phyloP scores from a whole-genome alignment of 805 yeast genomes.

The Nakazawaea sp. region DNA sequence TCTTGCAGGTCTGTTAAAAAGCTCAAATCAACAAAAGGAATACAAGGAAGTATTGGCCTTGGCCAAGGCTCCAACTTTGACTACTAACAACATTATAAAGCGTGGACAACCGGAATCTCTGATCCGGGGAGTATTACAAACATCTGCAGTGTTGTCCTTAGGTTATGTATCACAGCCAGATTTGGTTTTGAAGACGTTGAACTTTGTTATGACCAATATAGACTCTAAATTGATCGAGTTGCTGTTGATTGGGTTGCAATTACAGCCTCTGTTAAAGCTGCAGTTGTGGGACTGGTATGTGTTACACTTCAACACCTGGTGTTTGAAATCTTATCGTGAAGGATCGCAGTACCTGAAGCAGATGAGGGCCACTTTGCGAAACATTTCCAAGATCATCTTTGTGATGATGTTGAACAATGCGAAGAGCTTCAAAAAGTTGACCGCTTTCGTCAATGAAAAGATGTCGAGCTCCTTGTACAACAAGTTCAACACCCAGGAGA shows the following conservation, averaged over 20 bases:
- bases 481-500: constrained; percentile 10
- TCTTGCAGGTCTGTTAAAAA: constrained; percentile 28
- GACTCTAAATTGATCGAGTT: constrained; percentile 49
- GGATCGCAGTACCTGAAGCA: constrained; percentile 40
- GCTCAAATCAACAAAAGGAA: constrained; percentile 36
- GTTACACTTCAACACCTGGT: constrained; percentile 46
- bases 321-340: constrained; percentile 34
- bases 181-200: constrained; percentile 45
- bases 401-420: constrained; percentile 18
- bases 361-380: constrained; percentile 35
- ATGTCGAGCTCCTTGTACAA: constrained; percentile 10
- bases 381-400: constrained; percentile 34
- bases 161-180: constrained; percentile 41
- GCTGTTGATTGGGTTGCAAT: constrained; percentile 48
- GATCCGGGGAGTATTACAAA: constrained; percentile 29
- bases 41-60: constrained; percentile 55
- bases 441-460: constrained; percentile 15
- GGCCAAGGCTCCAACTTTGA: constrained; percentile 41
- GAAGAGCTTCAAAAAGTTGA: constrained; percentile 14
- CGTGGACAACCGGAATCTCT: constrained; percentile 20
- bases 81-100: constrained; percentile 31
- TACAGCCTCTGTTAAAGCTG: constrained; percentile 23
- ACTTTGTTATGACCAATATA: constrained; percentile 49
- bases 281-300: constrained; percentile 53
- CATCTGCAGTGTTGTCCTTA: constrained; percentile 47